Base-by-base conservation (phyloP, 2,329 filamentous ascomycete genomes). In the Cercospora nicotianae region DNA sequence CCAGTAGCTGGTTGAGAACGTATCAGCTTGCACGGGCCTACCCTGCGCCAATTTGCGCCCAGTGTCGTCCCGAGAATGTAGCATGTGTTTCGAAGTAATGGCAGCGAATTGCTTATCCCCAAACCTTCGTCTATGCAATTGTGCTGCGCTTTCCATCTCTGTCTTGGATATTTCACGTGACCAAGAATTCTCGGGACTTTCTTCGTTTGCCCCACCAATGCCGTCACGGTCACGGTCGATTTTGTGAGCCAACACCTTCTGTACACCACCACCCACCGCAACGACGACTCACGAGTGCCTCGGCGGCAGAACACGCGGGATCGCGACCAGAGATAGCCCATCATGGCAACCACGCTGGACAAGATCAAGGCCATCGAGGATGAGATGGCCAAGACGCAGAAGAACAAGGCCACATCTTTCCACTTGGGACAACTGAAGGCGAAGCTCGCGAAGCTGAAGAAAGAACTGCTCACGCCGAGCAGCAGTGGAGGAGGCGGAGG, bases 361-460 rank as follows among this genome's bases (percentile, higher is more conserved):
- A 98, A 98, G 91, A 97, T 98, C 87, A 97, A 96, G 83, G 92
- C 94, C 77, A 92, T 97, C 82, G 94, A 97, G 91, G 83, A 90
- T 84, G 94, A 97, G 90, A 97, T 97, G 94, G 92, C 93, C 84
- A 88, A 88, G 83, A 97, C 94, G 78, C 94, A 98, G 81, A 97
- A 97, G 85, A 72, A 71, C 66, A 73, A 75, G 69, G 72, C 76
- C 63, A 78, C 76, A 39, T 76, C 74, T 28, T 78, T 77, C 69
- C 75, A 78, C 67, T 67, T 77, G 87, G 86, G 87, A 77, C 94
- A 98, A 83, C 85, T 99, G 75, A 99, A 99, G 83, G 95, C 95
- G 73, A 99, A 99, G 83, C 88, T 99, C 78, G 94, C 95, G 59
- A 99, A 99, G 84, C 86, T 99, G 77, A 98, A 97, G 86, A 89